Percentiles rank a stretch among this genome's conserved stretches.
Evolutionary conservation across 306 rosid species (phyloP).

Genomic region (Lablab purpureus): DNA sequence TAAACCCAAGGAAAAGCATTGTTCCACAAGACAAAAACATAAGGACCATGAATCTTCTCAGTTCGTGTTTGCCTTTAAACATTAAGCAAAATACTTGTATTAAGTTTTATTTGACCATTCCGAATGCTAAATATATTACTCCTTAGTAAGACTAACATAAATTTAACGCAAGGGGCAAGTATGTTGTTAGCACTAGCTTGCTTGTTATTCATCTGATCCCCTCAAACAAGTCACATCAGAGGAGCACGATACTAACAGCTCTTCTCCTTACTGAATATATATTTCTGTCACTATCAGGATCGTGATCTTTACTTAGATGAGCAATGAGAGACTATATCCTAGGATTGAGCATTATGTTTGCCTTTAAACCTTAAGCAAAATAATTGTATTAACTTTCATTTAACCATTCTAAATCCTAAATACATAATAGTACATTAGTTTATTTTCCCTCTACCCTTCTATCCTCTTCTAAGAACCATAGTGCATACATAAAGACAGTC

Average conservation of each 20-base stretch:
- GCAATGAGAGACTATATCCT: neutral
- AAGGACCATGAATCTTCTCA: conserved; percentile 21
- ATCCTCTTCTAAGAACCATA: neutral
- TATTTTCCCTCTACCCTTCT: neutral
- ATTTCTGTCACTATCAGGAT: too few relatives aligned
- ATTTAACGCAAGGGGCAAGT: too few relatives aligned
- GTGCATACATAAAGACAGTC: neutral
- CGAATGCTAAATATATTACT: too few relatives aligned
- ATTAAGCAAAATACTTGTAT: neutral
- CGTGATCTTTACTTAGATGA: too few relatives aligned
- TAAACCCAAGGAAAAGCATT: neutral
- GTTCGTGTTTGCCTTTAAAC: neutral
- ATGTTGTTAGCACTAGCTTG: too few relatives aligned
- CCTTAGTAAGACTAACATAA: too few relatives aligned
- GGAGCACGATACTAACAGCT: too few relatives aligned
- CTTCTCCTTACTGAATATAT: too few relatives aligned
- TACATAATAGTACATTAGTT: neutral
- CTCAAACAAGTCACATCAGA: too few relatives aligned
- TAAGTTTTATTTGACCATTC: neutral
- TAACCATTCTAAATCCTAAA: neutral
- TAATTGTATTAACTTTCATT: neutral
- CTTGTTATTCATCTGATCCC: too few relatives aligned
- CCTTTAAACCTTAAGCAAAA: neutral
- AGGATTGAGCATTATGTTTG: neutral
- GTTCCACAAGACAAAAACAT: neutral